phyloP scores from a whole-genome alignment of 768 basidiomycete species.

The Hebeloma cylindrosporum region DNA sequence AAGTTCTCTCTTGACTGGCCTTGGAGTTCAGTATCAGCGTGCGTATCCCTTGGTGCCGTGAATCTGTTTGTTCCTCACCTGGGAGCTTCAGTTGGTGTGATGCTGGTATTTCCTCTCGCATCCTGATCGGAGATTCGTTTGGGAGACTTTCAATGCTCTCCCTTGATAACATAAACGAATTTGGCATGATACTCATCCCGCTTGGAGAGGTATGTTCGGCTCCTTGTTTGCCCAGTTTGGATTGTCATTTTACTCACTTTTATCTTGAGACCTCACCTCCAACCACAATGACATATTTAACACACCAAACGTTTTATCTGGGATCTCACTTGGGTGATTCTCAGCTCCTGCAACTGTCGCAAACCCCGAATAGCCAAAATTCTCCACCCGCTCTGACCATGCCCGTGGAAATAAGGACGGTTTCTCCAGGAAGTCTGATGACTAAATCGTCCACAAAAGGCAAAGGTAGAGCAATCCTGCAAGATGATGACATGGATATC shows the following conservation, averaged over 20 bases:
- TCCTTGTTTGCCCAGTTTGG: not conserved
- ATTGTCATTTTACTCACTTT: not conserved
- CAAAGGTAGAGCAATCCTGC: constrained; percentile 39
- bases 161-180: constrained; percentile 42
- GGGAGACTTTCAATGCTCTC: constrained; percentile 72
- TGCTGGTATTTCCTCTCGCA: constrained; percentile 44
- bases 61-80: not conserved
- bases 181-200: constrained; percentile 54
- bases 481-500: constrained; percentile 35
- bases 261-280: constrained; percentile 69
- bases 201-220: constrained; percentile 61
- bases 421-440: constrained; percentile 35
- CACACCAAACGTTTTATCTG: constrained; percentile 68
- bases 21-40: constrained; percentile 74
- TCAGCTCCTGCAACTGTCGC: constrained; percentile 65
- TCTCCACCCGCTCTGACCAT: constrained; percentile 51
- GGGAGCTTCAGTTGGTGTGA: constrained; percentile 56
- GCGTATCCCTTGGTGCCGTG: constrained; percentile 24
- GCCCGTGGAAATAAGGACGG: constrained; percentile 45
- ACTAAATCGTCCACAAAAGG: constrained; percentile 26
- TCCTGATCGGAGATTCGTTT: constrained; percentile 67
- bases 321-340: constrained; percentile 85
- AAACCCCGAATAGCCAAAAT: constrained; percentile 40
- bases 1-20: constrained; percentile 68
- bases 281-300: constrained; percentile 69